Evolutionary conservation across 2,329 filamentous ascomycete species (phyloP).

Genomic region (Claviceps purpurea): DNA sequence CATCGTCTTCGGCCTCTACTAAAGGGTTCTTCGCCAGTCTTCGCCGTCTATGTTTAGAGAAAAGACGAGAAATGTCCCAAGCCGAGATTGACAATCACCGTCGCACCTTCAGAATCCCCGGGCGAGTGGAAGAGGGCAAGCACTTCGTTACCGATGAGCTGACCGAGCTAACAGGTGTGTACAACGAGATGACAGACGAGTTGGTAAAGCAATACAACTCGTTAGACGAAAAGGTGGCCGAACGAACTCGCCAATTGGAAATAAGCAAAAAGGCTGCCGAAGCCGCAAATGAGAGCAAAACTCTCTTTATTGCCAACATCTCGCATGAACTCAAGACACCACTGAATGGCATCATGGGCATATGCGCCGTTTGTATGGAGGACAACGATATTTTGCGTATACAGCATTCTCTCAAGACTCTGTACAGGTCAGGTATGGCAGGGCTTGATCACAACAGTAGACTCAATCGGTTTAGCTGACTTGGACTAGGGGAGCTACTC

Average conservation of each 20-base stretch:
- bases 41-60: constrained; percentile 22
- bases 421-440: constrained; percentile 46
- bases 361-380: constrained; percentile 87
- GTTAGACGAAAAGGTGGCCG: constrained; percentile 71
- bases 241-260: constrained; percentile 73
- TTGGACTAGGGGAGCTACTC: constrained; percentile 48
- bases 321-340: constrained; percentile 81
- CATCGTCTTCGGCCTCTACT: constrained; percentile 31
- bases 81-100: constrained; percentile 23
- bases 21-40: constrained; percentile 28
- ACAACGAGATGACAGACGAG: constrained; percentile 91
- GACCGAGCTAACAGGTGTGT: constrained; percentile 71
- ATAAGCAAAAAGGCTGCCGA: constrained; percentile 85
- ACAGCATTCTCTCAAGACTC: constrained; percentile 71
- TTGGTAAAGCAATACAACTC: constrained; percentile 73
- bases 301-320: constrained; percentile 93
- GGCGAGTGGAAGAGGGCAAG: constrained; percentile 62
- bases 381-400: constrained; percentile 68
- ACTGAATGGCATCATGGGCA: constrained; percentile 87
- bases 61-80: constrained; percentile 14
- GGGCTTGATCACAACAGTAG: background rate
- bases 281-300: constrained; percentile 94
- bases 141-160: constrained; percentile 72
- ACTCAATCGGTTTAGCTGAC: background rate
- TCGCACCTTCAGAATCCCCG: constrained; percentile 68